Percentiles rank a stretch among this genome's conserved stretches.
Conservation (phyloP, 2,329 filamentous ascomycete genomes). For the Fusarium solani-melongenae region DNA sequence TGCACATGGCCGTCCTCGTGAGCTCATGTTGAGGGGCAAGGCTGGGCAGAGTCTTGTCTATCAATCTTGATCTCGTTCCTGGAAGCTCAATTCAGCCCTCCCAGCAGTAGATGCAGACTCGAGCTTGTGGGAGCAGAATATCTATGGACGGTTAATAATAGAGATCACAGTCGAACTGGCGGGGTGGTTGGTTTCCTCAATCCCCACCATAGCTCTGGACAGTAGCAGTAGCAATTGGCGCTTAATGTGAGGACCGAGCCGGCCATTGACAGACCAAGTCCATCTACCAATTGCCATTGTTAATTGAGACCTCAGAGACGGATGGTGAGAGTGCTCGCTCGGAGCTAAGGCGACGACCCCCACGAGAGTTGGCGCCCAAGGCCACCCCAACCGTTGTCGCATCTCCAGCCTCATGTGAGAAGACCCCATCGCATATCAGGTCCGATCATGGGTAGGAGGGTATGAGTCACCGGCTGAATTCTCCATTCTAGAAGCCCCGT, state of each 20-base stretch:
- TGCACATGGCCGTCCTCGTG: slow-evolving; percentile 28
- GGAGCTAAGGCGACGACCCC: neutral
- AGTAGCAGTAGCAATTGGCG: slow-evolving; percentile 1
- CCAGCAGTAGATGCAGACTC: neutral
- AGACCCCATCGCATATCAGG: neutral
- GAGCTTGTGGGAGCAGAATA: slow-evolving; percentile 3
- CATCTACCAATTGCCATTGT: slow-evolving; percentile 4
- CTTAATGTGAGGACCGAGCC: slow-evolving; percentile 2
- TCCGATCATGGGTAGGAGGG: slow-evolving; percentile 17
- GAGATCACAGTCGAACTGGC: slow-evolving; percentile 21
- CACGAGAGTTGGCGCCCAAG: slow-evolving; percentile 27
- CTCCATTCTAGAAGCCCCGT: slow-evolving; percentile 10
- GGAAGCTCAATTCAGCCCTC: neutral
- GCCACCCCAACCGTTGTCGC: neutral
- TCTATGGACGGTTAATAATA: neutral
- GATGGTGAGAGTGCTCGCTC: neutral
- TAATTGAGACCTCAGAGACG: neutral
- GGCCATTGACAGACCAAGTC: neutral
- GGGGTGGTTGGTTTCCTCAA: slow-evolving; percentile 20
- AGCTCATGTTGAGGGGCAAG: slow-evolving; percentile 21
- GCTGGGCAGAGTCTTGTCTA: slow-evolving; percentile 16
- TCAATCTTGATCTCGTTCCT: neutral
- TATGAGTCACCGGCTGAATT: slow-evolving; percentile 28
- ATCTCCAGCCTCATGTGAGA: neutral
- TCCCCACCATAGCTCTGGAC: slow-evolving; percentile 17